phyloP scores from a whole-genome alignment of 2,329 filamentous ascomycete genomes.

The Lachnum nothofagi region DNA sequence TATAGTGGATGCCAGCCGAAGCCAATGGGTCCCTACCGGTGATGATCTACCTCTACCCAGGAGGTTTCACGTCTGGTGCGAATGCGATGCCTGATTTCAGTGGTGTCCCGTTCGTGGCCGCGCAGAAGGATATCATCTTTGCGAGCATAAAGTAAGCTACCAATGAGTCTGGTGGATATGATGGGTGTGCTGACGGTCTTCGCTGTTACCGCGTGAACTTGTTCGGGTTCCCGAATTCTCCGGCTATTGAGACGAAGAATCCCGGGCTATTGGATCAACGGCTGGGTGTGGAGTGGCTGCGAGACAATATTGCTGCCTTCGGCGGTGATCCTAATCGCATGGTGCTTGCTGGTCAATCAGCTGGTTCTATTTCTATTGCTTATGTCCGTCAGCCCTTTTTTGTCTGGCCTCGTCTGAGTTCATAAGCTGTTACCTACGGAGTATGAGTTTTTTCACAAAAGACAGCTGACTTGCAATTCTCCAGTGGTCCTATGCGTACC shows the following conservation, averaged over 20 bases:
- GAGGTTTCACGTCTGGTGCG: constrained; percentile 36
- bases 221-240: constrained; percentile 33
- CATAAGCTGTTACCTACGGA: background rate
- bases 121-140: constrained; percentile 37
- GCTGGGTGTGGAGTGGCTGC: constrained; percentile 42
- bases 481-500: constrained; percentile 3
- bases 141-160: constrained; percentile 41
- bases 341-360: constrained; percentile 40
- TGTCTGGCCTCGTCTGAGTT: background rate
- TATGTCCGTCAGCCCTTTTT: too few relatives aligned
- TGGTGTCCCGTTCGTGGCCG: constrained; percentile 38
- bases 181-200: too few relatives aligned
- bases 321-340: constrained; percentile 37
- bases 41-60: constrained; percentile 40
- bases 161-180: too few relatives aligned
- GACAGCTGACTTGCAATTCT: too few relatives aligned
- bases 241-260: constrained; percentile 37
- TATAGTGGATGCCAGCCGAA: background rate
- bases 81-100: constrained; percentile 37
- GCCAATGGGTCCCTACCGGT: background rate
- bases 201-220: constrained; percentile 32
- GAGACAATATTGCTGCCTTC: constrained; percentile 47
- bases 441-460: background rate
- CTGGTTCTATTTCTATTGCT: constrained; percentile 25
- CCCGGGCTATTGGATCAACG: constrained; percentile 58